Conservation (phyloP, 345 rosid species). For the Eucalyptus regnans region DNA sequence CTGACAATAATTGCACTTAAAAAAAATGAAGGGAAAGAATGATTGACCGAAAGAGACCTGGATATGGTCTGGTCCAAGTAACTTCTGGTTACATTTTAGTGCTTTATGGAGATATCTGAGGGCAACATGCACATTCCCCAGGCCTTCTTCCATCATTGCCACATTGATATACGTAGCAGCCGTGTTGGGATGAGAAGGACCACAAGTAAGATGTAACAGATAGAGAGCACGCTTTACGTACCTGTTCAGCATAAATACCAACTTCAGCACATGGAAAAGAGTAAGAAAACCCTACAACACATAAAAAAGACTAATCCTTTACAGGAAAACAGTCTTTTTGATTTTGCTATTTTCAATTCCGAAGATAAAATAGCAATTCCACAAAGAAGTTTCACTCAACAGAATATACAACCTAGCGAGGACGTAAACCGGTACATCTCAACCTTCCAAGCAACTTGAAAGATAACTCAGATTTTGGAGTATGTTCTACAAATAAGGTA, state of each 20-base stretch:
- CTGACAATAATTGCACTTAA: not conserved
- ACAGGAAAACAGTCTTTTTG: not conserved
- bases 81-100: constrained; percentile 84
- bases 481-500: not conserved
- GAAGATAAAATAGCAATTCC: not conserved
- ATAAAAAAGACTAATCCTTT: not conserved
- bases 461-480: not conserved
- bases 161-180: constrained; percentile 98
- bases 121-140: constrained; percentile 97
- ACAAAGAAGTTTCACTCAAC: not conserved
- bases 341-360: not conserved
- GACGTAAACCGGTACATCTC: not conserved
- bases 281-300: not conserved
- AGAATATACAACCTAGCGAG: not conserved
- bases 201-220: constrained; percentile 95
- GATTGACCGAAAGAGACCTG: constrained; percentile 48
- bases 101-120: constrained; percentile 98
- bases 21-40: not conserved
- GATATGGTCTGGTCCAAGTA: constrained; percentile 98
- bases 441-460: not conserved
- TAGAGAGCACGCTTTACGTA: constrained; percentile 97
- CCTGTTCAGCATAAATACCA: constrained; percentile 25
- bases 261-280: not conserved
- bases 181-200: constrained; percentile 97
- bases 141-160: constrained; percentile 99